These are phyloP conservation scores for Seiridium cupressi DNA, from an alignment of 2,329 filamentous ascomycete genomes.

Conservation along the genomic window DNA sequence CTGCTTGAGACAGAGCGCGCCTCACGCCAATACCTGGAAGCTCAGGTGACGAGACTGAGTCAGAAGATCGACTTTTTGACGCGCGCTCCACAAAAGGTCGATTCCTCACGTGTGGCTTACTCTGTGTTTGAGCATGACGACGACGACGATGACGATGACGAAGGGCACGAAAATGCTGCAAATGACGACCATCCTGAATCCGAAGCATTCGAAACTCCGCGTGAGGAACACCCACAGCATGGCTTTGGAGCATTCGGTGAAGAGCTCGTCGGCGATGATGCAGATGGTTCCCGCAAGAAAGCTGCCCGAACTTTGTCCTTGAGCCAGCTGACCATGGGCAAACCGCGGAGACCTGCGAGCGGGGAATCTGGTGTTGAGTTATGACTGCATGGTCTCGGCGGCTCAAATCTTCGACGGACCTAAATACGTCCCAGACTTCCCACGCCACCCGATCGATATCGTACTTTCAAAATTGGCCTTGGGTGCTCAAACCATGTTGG, in stretches of 20 bases:
- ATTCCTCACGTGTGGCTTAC: constrained; percentile 26
- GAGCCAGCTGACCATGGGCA: constrained; percentile 55
- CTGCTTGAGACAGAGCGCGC: constrained; percentile 57
- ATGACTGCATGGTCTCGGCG: constrained; percentile 27
- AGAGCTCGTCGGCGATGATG: constrained; percentile 36
- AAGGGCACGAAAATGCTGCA: constrained; percentile 8
- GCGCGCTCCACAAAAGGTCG: constrained; percentile 34
- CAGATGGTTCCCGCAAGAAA: constrained; percentile 40
- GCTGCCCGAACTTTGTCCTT: constrained; percentile 65
- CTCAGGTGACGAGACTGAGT: constrained; percentile 52
- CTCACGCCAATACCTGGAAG: constrained; percentile 54
- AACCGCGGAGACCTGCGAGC: constrained; percentile 22
- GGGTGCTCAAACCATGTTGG: too few species aligned
- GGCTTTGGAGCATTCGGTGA: constrained; percentile 41
- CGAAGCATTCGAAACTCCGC: constrained; percentile 52
- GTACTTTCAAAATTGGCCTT: too few species aligned
- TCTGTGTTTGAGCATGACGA: constrained; percentile 44
- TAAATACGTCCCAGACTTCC: too few species aligned
- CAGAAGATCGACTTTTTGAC: constrained; percentile 48
- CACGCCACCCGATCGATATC: too few species aligned
- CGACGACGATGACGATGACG: constrained; percentile 30
- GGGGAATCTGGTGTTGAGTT: constrained; percentile 21
- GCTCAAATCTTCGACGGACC: too few species aligned
- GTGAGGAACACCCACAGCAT: constrained; percentile 39
- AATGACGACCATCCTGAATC: constrained; percentile 29